Evolutionary conservation across 148 eudicot genomes (phyloP), one percentile per base, ranked within the genome.

Genomic region (Tetragonia tetragonoides): DNA sequence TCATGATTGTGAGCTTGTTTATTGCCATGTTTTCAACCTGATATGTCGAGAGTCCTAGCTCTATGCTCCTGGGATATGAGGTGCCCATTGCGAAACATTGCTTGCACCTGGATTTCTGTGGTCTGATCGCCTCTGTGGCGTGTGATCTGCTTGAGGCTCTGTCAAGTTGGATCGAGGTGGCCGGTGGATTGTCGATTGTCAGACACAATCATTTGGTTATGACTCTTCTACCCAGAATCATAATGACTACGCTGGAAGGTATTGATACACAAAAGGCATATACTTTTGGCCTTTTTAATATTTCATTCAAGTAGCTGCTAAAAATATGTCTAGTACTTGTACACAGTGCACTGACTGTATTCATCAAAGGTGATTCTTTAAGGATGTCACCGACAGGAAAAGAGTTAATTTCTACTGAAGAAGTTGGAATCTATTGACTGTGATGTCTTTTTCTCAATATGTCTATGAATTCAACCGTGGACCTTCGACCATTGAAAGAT

Each of bases 1-100:
- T 95, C 83, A 90, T 89, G 37, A 83, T 67, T 15, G 78, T 89
- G 73, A 95, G 97, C 79, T 76, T 92, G 74, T 57, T 92, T 59
- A 87, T 95, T 49, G 94, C 96, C 64, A 88, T 68, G 81, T 87
- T 91, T 77, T 84, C 90, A 9, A 71, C 75, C 60, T 90, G 84
- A 87, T 76, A 38, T 38, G 11, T 39, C 28, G 37, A 51, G 12
- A 49, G 12, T 28, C 34, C 34, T 28, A 28, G 34, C 34, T 28
- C 34, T 28, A 49, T 9, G 14, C n/a, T 39, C 73, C 24, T 11
- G 24, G 51, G 12, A 23, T 14, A n/a, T 47, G 53, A 10, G 56
- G 1, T 10, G 1, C n/a, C 54, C 21, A 24, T 0, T 21, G 12
- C 14, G 6, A 0, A 3, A 49, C 53, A 49, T 49, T 49, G 53